phyloP scores from a whole-genome alignment of 2,329 filamentous ascomycete genomes.

The Pseudodiploospora longispora region DNA sequence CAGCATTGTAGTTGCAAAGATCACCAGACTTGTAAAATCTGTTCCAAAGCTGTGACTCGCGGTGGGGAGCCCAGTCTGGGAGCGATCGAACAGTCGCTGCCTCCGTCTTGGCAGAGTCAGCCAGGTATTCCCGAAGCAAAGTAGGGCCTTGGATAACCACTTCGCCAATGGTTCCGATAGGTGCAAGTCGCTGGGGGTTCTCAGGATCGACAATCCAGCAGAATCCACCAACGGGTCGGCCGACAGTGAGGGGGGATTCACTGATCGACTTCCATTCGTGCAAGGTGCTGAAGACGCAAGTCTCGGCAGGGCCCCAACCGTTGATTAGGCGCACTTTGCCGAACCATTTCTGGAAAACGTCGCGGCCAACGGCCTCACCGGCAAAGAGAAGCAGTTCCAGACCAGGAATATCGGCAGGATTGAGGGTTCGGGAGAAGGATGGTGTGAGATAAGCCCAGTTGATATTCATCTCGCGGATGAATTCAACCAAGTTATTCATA shows the following conservation, averaged over 20 bases:
- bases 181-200: conserved; percentile 4
- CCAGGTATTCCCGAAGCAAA: conserved; percentile 37
- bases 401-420: conserved; percentile 6
- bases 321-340: conserved; percentile 10
- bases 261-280: conserved; percentile 7
- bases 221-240: conserved; percentile 4
- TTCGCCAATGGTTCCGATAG: conserved; percentile 8
- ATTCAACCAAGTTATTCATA: conserved; percentile 6
- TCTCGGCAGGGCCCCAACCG: conserved; percentile 13
- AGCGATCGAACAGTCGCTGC: neutral
- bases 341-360: conserved; percentile 12
- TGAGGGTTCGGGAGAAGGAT: conserved; percentile 8
- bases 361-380: conserved; percentile 8
- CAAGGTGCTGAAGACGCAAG: conserved; percentile 7
- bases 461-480: conserved; percentile 4
- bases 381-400: conserved; percentile 9
- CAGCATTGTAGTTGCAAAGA: conserved; percentile 9
- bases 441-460: conserved; percentile 10
- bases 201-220: conserved; percentile 8
- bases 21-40: conserved; percentile 14
- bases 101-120: conserved; percentile 8
- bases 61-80: conserved; percentile 3
- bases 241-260: conserved; percentile 6
- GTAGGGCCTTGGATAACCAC: conserved; percentile 21
- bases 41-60: neutral